Percentiles rank a stretch among this genome's conserved stretches.
Conservation (phyloP, 1,139 yeast species). For the Suhomyces bribrorum region DNA sequence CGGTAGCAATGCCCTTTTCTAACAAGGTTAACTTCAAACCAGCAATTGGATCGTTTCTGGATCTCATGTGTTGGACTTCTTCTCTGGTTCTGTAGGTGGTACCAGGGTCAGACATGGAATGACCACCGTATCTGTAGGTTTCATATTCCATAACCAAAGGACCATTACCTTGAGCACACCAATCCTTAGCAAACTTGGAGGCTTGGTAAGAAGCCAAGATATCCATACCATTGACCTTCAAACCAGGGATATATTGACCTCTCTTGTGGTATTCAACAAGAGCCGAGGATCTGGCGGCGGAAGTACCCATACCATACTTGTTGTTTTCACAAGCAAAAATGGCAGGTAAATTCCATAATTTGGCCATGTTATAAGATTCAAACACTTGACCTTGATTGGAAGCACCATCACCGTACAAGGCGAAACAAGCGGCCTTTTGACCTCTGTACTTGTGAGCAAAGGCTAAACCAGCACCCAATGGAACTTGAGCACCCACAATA, state of each 20-base stretch:
- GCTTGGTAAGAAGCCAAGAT: conserved; percentile 94
- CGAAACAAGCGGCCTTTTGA: conserved; percentile 78
- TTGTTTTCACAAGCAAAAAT: conserved; percentile 96
- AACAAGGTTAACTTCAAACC: conserved; percentile 87
- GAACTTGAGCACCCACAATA: conserved; percentile 99
- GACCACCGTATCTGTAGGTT: conserved; percentile 99
- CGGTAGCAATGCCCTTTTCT: conserved; percentile 83
- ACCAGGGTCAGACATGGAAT: conserved; percentile 99
- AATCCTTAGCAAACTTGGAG: conserved; percentile 94
- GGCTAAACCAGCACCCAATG: conserved; percentile 95
- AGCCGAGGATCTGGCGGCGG: conserved; percentile 96
- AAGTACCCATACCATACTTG: conserved; percentile 99
- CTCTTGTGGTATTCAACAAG: conserved; percentile 96
- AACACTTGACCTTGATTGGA: conserved; percentile 99
- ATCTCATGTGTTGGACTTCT: conserved; percentile 99
- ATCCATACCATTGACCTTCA: conserved; percentile 98
- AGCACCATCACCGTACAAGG: conserved; percentile 98
- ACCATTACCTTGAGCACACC: conserved; percentile 92
- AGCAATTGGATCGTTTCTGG: conserved; percentile 96
- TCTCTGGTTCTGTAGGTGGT: conserved; percentile 99
- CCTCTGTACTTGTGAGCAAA: conserved; percentile 94
- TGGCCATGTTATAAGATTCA: conserved; percentile 98
- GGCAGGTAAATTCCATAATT: conserved; percentile 95
- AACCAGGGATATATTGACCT: conserved; percentile 98
- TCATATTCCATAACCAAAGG: conserved; percentile 95